A percentile compares a stretch with the other conserved stretches of the same genome.
phyloP scores from a whole-genome alignment of 495 filamentous ascomycete species.

The Massariosphaeria phaeospora region DNA sequence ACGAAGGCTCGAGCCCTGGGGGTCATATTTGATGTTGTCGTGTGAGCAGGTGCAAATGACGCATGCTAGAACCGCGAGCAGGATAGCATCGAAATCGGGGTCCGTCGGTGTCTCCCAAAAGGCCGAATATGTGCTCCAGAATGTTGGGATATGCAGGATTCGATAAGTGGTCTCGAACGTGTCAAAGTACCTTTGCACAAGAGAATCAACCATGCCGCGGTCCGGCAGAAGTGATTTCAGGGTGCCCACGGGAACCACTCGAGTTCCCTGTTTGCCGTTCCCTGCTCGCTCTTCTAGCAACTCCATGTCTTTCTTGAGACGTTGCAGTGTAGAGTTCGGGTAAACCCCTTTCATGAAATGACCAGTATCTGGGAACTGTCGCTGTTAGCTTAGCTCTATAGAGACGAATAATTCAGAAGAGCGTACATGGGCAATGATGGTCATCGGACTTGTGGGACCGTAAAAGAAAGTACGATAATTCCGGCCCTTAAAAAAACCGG shows the following conservation, averaged over 20 bases:
- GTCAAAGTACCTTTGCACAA: conserved; percentile 13
- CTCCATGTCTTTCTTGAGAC: conserved; percentile 13
- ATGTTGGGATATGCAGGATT: conserved; percentile 19
- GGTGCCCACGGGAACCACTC: conserved; percentile 4
- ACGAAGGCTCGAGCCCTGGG: conserved; percentile 16
- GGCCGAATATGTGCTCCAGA: conserved; percentile 6
- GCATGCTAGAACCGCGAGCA: conserved; percentile 24
- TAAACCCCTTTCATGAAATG: conserved; percentile 24
- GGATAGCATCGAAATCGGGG: conserved; percentile 5
- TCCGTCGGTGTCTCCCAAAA: conserved; percentile 6
- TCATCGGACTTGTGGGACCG: conserved; percentile 17
- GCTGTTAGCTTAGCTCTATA: conserved; percentile 3
- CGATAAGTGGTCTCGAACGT: conserved; percentile 28
- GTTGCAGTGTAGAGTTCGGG: conserved; percentile 8
- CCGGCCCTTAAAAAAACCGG: conserved; percentile 20
- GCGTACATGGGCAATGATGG: conserved; percentile 14
- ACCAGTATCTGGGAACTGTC: conserved; percentile 19
- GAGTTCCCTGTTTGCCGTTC: not conserved
- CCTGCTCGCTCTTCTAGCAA: conserved; percentile 5
- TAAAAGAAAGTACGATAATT: conserved; percentile 20
- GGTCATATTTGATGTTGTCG: conserved; percentile 10
- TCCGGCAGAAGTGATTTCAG: conserved; percentile 15
- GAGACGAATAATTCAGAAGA: not conserved
- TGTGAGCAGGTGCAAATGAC: conserved; percentile 19
- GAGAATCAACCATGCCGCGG: conserved; percentile 5